Evolutionary conservation across 2,329 filamentous ascomycete genomes (phyloP).

Genomic region (Triangularia verruculosa): DNA sequence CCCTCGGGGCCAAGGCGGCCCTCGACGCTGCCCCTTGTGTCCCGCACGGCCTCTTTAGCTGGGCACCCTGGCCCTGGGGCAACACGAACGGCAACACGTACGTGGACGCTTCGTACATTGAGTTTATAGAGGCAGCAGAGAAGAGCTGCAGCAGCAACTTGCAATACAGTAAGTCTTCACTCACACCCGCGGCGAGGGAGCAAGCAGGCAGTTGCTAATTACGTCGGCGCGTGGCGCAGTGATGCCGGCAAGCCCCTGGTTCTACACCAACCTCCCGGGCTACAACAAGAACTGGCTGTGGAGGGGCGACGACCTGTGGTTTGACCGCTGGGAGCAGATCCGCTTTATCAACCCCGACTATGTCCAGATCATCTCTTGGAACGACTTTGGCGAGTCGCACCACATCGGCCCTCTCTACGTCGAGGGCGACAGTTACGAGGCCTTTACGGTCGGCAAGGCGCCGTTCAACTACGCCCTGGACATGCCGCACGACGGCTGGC

Average conservation of each 20-base stretch:
- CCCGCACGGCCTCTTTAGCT: constrained; percentile 38
- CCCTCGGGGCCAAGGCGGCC: constrained; percentile 35
- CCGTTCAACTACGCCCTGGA: constrained; percentile 47
- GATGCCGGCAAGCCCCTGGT: constrained; percentile 38
- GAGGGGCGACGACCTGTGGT: constrained; percentile 59
- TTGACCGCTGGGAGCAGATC: constrained; percentile 51
- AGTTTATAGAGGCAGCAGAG: constrained; percentile 25
- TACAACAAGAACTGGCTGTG: constrained; percentile 62
- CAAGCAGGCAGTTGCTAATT: too few species aligned
- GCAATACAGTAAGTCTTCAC: not conserved
- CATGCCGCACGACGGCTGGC: constrained; percentile 51
- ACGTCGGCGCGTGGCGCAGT: too few species aligned
- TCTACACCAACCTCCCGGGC: constrained; percentile 55
- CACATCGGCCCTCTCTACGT: constrained; percentile 49
- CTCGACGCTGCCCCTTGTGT: constrained; percentile 20
- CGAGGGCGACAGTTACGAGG: constrained; percentile 37
- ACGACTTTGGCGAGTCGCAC: constrained; percentile 54
- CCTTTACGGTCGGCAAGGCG: constrained; percentile 41
- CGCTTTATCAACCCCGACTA: constrained; percentile 29
- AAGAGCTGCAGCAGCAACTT: not conserved
- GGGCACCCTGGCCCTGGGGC: constrained; percentile 39
- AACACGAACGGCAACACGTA: constrained; percentile 30
- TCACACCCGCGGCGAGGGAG: too few species aligned
- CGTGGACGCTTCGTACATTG: constrained; percentile 35
- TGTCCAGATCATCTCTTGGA: constrained; percentile 41